Conservation (phyloP, 2,329 filamentous ascomycete genomes). For the Beauveria bassiana region DNA sequence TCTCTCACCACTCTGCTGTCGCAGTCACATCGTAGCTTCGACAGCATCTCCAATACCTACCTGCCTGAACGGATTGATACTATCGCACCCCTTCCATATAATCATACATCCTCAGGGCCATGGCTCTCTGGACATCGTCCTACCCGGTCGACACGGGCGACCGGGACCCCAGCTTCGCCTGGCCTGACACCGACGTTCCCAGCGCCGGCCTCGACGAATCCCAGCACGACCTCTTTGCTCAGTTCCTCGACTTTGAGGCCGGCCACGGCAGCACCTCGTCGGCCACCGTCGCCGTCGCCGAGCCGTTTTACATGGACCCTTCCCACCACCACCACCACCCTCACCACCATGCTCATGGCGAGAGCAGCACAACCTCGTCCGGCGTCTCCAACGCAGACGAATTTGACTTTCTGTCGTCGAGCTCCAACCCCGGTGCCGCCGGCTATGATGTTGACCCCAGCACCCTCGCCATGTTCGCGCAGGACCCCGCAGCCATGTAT, state of each 20-base stretch:
- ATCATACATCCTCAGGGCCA: slow-evolving; percentile 13
- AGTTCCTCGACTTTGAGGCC: slow-evolving; percentile 30
- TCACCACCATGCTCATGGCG: slow-evolving; percentile 10
- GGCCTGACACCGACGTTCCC: slow-evolving; percentile 25
- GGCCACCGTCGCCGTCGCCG: slow-evolving; percentile 16
- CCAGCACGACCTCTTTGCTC: slow-evolving; percentile 27
- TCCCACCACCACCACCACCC: not conserved
- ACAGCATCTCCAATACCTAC: not conserved
- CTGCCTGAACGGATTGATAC: not conserved
- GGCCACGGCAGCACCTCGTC: slow-evolving; percentile 15
- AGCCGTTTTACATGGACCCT: slow-evolving; percentile 22
- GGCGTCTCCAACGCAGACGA: slow-evolving; percentile 29
- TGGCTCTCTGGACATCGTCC: slow-evolving; percentile 31
- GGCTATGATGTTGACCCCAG: slow-evolving; percentile 25
- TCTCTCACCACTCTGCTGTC: not conserved
- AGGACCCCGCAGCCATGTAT: slow-evolving; percentile 1
- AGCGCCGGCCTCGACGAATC: slow-evolving; percentile 18
- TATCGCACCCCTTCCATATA: not conserved
- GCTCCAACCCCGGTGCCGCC: slow-evolving; percentile 21
- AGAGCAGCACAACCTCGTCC: slow-evolving; percentile 27
- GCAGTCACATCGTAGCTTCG: not conserved
- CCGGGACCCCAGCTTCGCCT: slow-evolving; percentile 28
- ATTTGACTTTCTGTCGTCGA: slow-evolving; percentile 28
- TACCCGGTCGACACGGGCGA: slow-evolving; percentile 27
- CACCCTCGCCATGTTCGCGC: slow-evolving; percentile 18